A percentile compares a stretch with the other conserved stretches of the same genome.
Evolutionary conservation across 2,329 filamentous ascomycete genomes (phyloP).

Genomic region (Fusarium kyushuense): DNA sequence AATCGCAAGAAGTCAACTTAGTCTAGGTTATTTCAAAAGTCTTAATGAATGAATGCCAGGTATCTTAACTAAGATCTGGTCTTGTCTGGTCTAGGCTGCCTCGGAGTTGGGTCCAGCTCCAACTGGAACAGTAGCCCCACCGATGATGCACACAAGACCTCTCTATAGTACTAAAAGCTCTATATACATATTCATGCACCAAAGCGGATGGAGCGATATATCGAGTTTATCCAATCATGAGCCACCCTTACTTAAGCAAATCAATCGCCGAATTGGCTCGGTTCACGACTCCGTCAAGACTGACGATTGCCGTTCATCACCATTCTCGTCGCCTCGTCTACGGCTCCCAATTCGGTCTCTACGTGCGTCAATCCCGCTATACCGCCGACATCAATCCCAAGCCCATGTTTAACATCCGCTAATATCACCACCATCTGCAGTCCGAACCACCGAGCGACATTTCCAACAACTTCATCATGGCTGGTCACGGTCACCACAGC

Average conservation of each 20-base stretch:
- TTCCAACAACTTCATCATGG: constrained; percentile 41
- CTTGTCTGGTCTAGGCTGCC: not conserved
- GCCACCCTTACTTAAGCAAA: constrained; percentile 43
- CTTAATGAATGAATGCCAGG: constrained; percentile 31
- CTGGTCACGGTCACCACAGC: constrained; percentile 42
- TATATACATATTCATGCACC: constrained; percentile 7
- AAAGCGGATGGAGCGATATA: not conserved
- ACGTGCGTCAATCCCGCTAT: constrained; percentile 34
- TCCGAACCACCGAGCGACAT: constrained; percentile 27
- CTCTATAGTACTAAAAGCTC: not conserved
- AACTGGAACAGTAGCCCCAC: constrained; percentile 28
- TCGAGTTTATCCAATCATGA: constrained; percentile 28
- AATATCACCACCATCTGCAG: constrained; percentile 13
- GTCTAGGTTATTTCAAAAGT: constrained; percentile 19
- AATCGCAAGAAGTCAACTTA: constrained; percentile 6
- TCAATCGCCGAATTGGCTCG: constrained; percentile 35
- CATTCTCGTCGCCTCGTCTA: constrained; percentile 30
- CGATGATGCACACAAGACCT: constrained; percentile 21
- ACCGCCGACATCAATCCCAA: rapidly evolving
- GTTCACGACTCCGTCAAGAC: constrained; percentile 39
- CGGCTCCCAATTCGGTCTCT: constrained; percentile 39
- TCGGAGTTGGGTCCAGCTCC: constrained; percentile 16
- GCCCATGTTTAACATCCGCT: not conserved
- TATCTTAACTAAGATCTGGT: constrained; percentile 29
- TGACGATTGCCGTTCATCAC: constrained; percentile 33